Evolutionary conservation across 306 rosid genomes (phyloP).

Genomic region (Echinosophora koreensis): DNA sequence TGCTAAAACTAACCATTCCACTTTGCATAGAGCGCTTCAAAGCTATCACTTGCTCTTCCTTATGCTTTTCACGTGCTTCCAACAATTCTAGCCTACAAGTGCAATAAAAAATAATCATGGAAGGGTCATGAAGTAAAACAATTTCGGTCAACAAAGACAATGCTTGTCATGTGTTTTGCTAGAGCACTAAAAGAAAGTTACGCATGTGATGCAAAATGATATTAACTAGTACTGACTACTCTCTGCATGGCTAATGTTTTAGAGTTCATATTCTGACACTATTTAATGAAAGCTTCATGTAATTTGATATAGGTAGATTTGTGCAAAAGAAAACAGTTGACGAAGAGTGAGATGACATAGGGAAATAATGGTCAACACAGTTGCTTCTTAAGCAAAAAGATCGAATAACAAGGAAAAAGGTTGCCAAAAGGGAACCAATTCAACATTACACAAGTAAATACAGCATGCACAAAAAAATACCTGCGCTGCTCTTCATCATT

Average conservation of each 20-base stretch:
- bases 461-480: constrained; percentile 55
- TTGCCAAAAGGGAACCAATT: constrained; percentile 4
- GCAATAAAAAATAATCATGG: constrained; percentile 15
- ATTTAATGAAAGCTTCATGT: constrained; percentile 35
- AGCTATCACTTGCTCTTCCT: constrained; percentile 84
- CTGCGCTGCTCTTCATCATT: constrained; percentile 93
- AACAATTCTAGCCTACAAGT: constrained; percentile 75
- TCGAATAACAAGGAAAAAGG: constrained; percentile 26
- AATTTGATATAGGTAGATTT: not conserved
- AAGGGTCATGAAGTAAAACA: not conserved
- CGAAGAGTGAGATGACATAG: not conserved
- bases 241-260: constrained; percentile 4
- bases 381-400: constrained; percentile 17
- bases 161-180: not conserved
- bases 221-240: not conserved
- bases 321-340: constrained; percentile 27
- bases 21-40: constrained; percentile 85
- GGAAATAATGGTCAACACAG: not conserved
- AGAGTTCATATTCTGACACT: constrained; percentile 22
- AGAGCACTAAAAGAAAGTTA: constrained; percentile 16
- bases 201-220: constrained; percentile 19
- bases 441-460: constrained; percentile 17
- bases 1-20: constrained; percentile 80
- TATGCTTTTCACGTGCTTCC: constrained; percentile 81
- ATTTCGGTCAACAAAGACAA: constrained; percentile 29